Evolutionary conservation across 1,284 basidiomycete genomes (phyloP), one percentile per base, ranked within the genome.

Genomic region (Gomphus bonarii): DNA sequence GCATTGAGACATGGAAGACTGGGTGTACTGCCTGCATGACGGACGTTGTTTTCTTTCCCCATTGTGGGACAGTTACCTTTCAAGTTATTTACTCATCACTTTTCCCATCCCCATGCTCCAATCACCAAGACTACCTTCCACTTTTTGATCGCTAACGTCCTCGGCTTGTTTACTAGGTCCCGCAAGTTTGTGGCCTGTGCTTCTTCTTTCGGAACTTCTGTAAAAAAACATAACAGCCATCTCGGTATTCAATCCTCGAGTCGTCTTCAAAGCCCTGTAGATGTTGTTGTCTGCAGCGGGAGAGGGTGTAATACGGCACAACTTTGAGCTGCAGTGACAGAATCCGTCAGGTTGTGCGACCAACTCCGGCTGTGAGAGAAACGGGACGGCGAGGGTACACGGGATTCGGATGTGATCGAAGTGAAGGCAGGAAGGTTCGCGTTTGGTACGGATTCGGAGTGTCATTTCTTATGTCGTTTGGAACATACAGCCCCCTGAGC

Each of bases 121-220:
- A 50, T 50, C 20, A 50, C 33, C 31, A 50, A 38, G 5, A 33
- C 49, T 33, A 47, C 42, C 31, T 43, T 16, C n/a, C 43, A 9
- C 35, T 35, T 46, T 46, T n/a, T 48, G 30, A 42, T n/a, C 12
- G 63, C 66, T 36, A 64, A 57, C 18, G 59, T 55, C 54, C 66
- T 62, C 44, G 65, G 58, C 33, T 62, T 60, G 52, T 58, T 51
- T 28, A 67, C 68, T 51, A 71, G 53, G 18, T 47, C 54, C 50
- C 57, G 59, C 35, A 70, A 61, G 38, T 65, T 61, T 46, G 53
- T 52, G 3, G 67, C 66, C 18, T 66, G 61, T 30, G 40, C 59
- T 58, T 68, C 66, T 49, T 68, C 68, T 25, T 63, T 65, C 22
- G 46, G 53, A 3, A 66, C 68, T 50, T 65, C 62, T 43, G 60